Conservation (phyloP, 2,329 filamentous ascomycete genomes). For the Colletotrichum endophyticum region DNA sequence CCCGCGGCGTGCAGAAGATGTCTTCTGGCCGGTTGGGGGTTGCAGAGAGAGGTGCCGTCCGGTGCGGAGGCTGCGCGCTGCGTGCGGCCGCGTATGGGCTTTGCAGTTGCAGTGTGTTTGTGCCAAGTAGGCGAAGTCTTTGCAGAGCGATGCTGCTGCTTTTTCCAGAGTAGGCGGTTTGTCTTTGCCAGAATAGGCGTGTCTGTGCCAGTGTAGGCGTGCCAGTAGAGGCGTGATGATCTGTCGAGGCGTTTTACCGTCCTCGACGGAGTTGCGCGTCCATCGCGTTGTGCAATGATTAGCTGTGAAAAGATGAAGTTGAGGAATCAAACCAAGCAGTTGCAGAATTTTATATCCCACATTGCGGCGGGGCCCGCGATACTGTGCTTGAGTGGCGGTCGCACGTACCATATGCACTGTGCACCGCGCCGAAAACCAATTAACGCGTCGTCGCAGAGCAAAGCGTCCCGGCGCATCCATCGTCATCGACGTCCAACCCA, state of each 20-base stretch:
- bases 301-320: neutral
- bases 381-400: neutral
- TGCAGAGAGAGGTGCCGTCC: neutral
- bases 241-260: neutral
- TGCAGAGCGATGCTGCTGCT: neutral
- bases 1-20: rapidly evolving
- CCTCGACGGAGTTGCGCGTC: neutral
- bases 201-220: neutral
- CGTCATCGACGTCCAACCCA: slow-evolving; percentile 3
- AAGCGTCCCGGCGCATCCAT: neutral
- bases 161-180: neutral
- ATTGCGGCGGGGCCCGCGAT: neutral
- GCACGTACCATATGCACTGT: neutral
- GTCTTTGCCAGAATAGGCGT: neutral
- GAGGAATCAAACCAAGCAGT: neutral
- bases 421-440: neutral
- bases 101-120: neutral
- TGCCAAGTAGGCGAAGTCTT: neutral
- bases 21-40: neutral
- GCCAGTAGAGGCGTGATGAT: neutral
- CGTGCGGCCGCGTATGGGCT: neutral
- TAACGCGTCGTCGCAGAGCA: slow-evolving; percentile 7
- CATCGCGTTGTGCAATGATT: neutral
- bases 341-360: neutral
- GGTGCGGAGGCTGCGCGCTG: neutral